phyloP scores from a whole-genome alignment of 2,329 filamentous ascomycete genomes.

The Neofusicoccum umdonicola region DNA sequence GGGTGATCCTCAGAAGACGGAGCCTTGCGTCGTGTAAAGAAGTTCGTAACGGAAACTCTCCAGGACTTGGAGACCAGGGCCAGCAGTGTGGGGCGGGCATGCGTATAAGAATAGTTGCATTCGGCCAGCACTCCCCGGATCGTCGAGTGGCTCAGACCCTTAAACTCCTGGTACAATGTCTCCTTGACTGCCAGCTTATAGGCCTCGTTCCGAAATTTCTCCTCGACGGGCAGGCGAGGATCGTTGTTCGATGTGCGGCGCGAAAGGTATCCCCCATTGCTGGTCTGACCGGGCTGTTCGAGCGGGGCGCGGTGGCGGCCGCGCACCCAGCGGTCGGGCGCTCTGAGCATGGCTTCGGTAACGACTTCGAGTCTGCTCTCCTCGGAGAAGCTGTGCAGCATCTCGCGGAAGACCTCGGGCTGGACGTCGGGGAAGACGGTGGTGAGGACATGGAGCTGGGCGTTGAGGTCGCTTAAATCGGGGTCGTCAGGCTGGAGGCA shows the following conservation, averaged over 20 bases:
- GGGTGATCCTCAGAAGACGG: slow-evolving; percentile 55
- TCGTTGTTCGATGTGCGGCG: slow-evolving; percentile 27
- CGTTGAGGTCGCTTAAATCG: slow-evolving; percentile 68
- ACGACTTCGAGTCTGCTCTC: slow-evolving; percentile 75
- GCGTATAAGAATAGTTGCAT: slow-evolving; percentile 74
- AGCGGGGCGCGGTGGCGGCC: slow-evolving; percentile 55
- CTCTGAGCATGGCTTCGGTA: slow-evolving; percentile 73
- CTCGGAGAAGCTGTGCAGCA: slow-evolving; percentile 70
- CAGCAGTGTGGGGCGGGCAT: slow-evolving; percentile 67
- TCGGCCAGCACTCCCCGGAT: slow-evolving; percentile 79
- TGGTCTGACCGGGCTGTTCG: slow-evolving; percentile 37
- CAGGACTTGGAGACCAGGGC: slow-evolving; percentile 71
- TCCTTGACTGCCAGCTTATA: slow-evolving; percentile 69
- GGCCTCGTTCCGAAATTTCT: slow-evolving; percentile 64
- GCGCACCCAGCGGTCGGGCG: slow-evolving; percentile 67
- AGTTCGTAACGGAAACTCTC: slow-evolving; percentile 69
- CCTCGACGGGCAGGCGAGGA: slow-evolving; percentile 49
- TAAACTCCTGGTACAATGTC: slow-evolving; percentile 74
- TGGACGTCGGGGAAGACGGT: slow-evolving; percentile 78
- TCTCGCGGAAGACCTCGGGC: slow-evolving; percentile 77
- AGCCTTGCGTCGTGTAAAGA: slow-evolving; percentile 66
- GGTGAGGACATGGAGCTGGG: slow-evolving; percentile 64
- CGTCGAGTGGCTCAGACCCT: slow-evolving; percentile 67
- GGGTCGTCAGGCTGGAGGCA: slow-evolving; percentile 47
- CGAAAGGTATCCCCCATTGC: slow-evolving; percentile 22